phyloP scores from a whole-genome alignment of 2,329 filamentous ascomycete genomes.

The Simplicillium aogashimaense region DNA sequence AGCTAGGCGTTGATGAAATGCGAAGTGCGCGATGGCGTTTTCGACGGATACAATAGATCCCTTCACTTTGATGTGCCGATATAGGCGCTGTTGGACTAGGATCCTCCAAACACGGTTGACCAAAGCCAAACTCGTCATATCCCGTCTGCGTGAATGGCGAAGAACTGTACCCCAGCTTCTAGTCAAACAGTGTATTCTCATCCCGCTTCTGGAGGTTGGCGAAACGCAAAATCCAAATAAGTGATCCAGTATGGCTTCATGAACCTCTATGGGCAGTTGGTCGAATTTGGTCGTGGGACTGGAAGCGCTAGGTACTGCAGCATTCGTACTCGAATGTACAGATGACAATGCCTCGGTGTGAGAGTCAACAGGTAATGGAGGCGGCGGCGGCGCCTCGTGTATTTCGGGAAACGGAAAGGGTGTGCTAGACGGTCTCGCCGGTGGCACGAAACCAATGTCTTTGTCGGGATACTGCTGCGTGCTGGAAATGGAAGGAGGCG shows the following conservation, averaged over 20 bases:
- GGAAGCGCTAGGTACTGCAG: background rate
- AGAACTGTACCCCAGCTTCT: constrained; percentile 55
- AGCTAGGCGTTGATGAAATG: constrained; percentile 46
- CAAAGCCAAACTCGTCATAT: constrained; percentile 56
- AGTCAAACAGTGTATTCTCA: constrained; percentile 41
- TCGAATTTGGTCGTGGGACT: constrained; percentile 26
- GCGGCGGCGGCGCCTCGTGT: no score
- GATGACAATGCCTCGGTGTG: no score
- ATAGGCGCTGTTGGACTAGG: constrained; percentile 62
- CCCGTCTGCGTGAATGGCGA: constrained; percentile 56
- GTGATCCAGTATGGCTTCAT: constrained; percentile 62
- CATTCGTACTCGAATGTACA: no score
- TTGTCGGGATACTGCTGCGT: no score
- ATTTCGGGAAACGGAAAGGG: no score
- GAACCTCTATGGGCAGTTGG: constrained; percentile 35
- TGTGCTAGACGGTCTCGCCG: no score
- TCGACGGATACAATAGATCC: constrained; percentile 54
- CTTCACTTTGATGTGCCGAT: constrained; percentile 67
- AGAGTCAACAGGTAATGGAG: no score
- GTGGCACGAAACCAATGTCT: no score
- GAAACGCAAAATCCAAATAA: constrained; percentile 60
- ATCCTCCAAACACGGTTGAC: constrained; percentile 54
- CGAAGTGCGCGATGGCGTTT: constrained; percentile 52
- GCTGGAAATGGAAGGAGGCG: no score
- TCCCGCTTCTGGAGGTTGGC: constrained; percentile 44